phyloP scores from a whole-genome alignment of 176 grass and related monocot species.

The Bolboschoenus planiculmis region DNA sequence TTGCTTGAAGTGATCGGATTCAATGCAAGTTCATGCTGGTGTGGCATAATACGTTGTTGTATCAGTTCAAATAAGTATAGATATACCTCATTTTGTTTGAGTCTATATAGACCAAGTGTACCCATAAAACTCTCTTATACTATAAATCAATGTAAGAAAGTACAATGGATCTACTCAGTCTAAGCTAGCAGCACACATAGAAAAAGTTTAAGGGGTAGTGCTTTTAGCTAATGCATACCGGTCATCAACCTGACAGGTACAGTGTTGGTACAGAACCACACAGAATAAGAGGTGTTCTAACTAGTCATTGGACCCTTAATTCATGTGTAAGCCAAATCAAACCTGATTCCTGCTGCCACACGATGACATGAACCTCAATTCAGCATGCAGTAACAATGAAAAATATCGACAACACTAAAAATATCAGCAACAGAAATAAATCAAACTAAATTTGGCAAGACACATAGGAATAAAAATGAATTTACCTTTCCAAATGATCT shows the following conservation, averaged over 20 bases:
- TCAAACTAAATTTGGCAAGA: not conserved
- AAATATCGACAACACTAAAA: not conserved
- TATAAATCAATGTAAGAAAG: not conserved
- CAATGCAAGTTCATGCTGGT: not conserved
- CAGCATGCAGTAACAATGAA: not conserved
- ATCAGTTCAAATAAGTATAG: not conserved
- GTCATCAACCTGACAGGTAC: not conserved
- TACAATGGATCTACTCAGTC: not conserved
- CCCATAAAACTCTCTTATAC: not conserved
- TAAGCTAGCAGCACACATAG: not conserved
- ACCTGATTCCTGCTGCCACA: not conserved
- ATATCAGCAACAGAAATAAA: not conserved
- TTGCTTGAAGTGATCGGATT: not conserved
- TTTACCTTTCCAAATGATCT: constrained; percentile 73
- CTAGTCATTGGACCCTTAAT: not conserved
- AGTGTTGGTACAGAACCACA: not conserved
- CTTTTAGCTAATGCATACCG: too few species aligned
- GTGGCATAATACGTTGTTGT: not conserved
- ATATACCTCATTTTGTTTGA: not conserved
- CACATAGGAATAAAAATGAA: not conserved
- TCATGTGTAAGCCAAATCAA: not conserved
- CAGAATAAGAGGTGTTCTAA: not conserved
- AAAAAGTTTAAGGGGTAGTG: not conserved
- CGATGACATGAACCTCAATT: not conserved
- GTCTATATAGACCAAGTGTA: not conserved